Percentiles rank a stretch among this genome's conserved stretches.
These are phyloP conservation scores for Marasmius oreades DNA, from an alignment of 1,284 basidiomycete species.

Conservation along the genomic window DNA sequence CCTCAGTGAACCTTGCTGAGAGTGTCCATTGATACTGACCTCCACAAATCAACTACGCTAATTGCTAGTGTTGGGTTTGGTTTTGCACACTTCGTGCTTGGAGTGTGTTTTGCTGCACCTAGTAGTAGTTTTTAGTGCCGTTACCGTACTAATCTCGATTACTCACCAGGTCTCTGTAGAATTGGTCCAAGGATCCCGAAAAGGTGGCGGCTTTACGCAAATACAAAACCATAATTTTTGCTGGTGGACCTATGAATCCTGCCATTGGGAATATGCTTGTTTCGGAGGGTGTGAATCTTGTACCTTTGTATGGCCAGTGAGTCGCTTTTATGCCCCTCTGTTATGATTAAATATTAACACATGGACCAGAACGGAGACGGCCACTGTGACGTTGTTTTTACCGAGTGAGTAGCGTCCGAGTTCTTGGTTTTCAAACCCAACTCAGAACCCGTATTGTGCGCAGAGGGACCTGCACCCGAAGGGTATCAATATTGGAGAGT, in stretches of 20 bases:
- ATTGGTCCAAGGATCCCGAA: slow-evolving; percentile 20
- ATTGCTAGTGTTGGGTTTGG: too few relatives aligned
- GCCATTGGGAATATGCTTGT: background rate
- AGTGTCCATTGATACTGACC: too few relatives aligned
- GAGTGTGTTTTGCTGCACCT: too few relatives aligned
- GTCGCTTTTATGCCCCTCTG: background rate
- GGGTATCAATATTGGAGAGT: background rate
- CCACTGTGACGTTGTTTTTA: background rate
- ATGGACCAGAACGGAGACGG: background rate
- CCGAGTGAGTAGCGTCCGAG: background rate
- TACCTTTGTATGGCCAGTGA: slow-evolving; percentile 3
- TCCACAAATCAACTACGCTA: too few relatives aligned
- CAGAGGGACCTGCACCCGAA: background rate
- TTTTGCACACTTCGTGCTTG: too few relatives aligned
- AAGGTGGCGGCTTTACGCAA: slow-evolving; percentile 16
- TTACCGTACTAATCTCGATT: too few relatives aligned
- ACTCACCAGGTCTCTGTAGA: slow-evolving; percentile 11
- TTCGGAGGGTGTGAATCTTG: background rate
- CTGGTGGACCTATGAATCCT: background rate
- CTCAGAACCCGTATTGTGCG: too few relatives aligned
- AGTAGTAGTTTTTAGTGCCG: too few relatives aligned
- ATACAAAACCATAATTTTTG: slow-evolving; percentile 20
- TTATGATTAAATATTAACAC: background rate
- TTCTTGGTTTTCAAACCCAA: background rate
- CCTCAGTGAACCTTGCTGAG: too few relatives aligned